Percentiles rank a stretch among this genome's conserved stretches.
Conservation (phyloP, 805 yeast genomes). For the Wickerhamiella occidentalis region DNA sequence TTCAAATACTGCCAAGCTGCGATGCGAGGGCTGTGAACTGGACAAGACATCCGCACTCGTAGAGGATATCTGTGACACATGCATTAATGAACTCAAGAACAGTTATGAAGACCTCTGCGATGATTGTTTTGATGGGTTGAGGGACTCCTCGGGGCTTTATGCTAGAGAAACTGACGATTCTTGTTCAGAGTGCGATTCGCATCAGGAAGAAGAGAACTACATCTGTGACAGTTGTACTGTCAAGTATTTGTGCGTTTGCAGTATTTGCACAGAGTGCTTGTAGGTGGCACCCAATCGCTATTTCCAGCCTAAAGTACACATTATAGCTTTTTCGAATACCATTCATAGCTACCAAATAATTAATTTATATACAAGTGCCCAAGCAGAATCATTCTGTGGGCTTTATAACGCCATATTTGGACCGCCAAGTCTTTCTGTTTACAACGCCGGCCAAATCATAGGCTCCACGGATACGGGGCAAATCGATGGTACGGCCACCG, state of each 20-base stretch:
- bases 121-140: slow-evolving; percentile 1
- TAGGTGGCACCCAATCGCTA: too few relatives aligned
- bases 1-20: not conserved
- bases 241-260: not conserved
- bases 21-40: not conserved
- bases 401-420: slow-evolving; percentile 82
- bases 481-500: slow-evolving; percentile 97
- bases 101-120: not conserved
- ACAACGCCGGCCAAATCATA: slow-evolving; percentile 92
- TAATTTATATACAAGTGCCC: not conserved
- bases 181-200: too few relatives aligned
- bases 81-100: not conserved
- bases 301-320: too few relatives aligned
- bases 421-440: slow-evolving; percentile 76
- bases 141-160: too few relatives aligned
- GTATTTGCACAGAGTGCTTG: slow-evolving; percentile 4
- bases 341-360: not conserved
- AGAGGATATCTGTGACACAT: not conserved
- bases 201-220: too few relatives aligned
- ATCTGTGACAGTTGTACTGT: not conserved
- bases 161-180: too few relatives aligned
- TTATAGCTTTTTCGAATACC: too few relatives aligned
- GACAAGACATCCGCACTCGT: not conserved
- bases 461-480: slow-evolving; percentile 89
- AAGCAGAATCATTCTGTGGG: slow-evolving; percentile 21